Conservation (phyloP, 2,329 filamentous ascomycete species). For the Arachnomyces sp. region DNA sequence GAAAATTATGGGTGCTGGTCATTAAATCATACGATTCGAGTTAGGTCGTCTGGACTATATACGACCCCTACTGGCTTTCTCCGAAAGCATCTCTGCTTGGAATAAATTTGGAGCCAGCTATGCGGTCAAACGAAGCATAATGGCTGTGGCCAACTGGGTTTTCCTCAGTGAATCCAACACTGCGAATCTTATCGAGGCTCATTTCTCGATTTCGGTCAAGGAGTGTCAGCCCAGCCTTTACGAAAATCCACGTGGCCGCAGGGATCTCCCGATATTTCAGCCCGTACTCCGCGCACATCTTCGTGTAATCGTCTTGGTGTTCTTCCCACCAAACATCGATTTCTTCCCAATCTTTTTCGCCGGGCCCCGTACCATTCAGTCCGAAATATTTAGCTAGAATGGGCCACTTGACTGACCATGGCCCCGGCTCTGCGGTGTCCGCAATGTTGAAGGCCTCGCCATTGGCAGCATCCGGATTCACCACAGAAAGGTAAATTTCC, state of each 20-base stretch:
- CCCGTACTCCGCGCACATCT: conserved; percentile 16
- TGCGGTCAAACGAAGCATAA: conserved; percentile 1
- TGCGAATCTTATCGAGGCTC: conserved; percentile 18
- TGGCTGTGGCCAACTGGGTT: conserved; percentile 13
- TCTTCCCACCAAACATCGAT: conserved; percentile 16
- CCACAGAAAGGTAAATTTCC: conserved; percentile 19
- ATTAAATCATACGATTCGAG: too few species aligned
- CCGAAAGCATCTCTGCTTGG: neutral
- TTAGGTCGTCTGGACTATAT: too few species aligned
- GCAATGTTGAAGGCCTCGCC: conserved; percentile 20
- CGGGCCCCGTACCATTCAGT: conserved; percentile 10
- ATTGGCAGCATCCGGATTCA: conserved; percentile 11
- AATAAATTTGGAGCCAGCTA: neutral
- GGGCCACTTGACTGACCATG: conserved; percentile 16
- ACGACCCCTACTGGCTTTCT: too few species aligned
- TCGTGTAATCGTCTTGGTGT: conserved; percentile 13
- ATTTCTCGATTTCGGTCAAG: conserved; percentile 15
- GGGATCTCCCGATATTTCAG: conserved; percentile 10
- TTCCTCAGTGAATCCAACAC: conserved; percentile 17
- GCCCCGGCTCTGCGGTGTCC: conserved; percentile 12
- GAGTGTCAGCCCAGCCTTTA: conserved; percentile 11
- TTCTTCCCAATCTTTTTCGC: conserved; percentile 7
- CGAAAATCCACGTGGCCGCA: conserved; percentile 13
- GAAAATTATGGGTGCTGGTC: too few species aligned
- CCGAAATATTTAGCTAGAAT: conserved; percentile 16